phyloP scores from a whole-genome alignment of 331 rosid species.

The Spiraea crenata region DNA sequence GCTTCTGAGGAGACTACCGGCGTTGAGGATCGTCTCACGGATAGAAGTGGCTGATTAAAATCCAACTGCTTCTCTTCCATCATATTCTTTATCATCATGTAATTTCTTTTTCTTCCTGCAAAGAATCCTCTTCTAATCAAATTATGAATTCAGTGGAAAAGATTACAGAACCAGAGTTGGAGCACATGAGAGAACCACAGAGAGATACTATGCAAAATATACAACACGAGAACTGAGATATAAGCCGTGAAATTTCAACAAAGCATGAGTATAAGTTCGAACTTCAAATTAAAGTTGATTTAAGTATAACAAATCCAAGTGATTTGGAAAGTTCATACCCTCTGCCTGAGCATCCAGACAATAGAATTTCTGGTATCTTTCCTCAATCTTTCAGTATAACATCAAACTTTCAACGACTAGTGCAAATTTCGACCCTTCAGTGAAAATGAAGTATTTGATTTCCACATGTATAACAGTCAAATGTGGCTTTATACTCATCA shows the following conservation, averaged over 20 bases:
- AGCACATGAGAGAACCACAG: constrained; percentile 14
- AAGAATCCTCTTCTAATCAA: constrained; percentile 26
- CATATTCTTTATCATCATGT: constrained; percentile 40
- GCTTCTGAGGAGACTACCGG: constrained; percentile 38
- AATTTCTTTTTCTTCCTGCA: constrained; percentile 36
- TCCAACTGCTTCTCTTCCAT: constrained; percentile 87
- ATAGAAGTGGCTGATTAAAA: constrained; percentile 79
- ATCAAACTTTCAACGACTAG: background rate
- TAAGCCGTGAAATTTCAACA: background rate
- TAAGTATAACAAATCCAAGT: background rate
- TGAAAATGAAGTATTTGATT: background rate
- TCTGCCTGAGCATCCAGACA: background rate
- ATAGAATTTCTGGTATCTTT: background rate
- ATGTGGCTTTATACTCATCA: constrained; percentile 14
- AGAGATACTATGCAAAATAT: background rate
- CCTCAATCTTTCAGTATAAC: background rate
- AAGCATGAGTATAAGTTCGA: background rate
- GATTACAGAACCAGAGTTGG: constrained; percentile 12
- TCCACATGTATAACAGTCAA: constrained; percentile 2
- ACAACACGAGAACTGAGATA: background rate
- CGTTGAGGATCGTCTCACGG: constrained; percentile 76
- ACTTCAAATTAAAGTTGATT: background rate
- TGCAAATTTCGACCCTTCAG: background rate
- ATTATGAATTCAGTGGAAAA: constrained; percentile 21
- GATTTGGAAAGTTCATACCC: constrained; percentile 3